Base-by-base conservation (phyloP, 148 eudicot genomes). In the Vaccinium vitisidaea region DNA sequence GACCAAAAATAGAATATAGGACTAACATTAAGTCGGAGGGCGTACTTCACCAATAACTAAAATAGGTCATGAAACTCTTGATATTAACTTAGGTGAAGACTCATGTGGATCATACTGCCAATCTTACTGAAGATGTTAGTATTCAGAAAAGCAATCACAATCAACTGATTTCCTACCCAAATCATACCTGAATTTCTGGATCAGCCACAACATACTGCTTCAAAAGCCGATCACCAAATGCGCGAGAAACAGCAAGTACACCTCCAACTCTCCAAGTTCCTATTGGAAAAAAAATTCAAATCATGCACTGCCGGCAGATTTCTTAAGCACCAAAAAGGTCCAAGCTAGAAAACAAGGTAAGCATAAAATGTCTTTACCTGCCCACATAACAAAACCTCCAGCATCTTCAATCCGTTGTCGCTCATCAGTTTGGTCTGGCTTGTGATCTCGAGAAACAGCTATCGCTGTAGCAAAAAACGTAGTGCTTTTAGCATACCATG, bases 191-290 rank as follows among this genome's bases (percentile, higher is more conserved):
- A 81, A 96, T 96, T 86, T 94, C 99, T 77, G 99, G 99, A 87
- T 93, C 98, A 85, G 99, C 98, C 79, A 95, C 98, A 83, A 96
- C 98, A 88, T 88, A 96, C 80, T 96, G 99, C 92, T 96, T 96
- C 91, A 96, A 88, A 84, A 92, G 94, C 84, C 93, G 94, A 86
- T 94, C 98, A 84, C 98, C 99, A 91, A 96, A 96, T 59, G 99
- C 99, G 85, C 99, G 99, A 77, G 99, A 96, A 83, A 96, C 99
- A 86, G 99, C 99, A 86, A 96, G 97, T 77, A 96, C 99, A 18
- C 99, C 99, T 86, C 99, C 99, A 87, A 96, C 99, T 89, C 99
- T 93, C 99, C 99, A 96, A 83, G 99, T 96, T 88, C 99, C 99
- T 92, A 79, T 61, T 27, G 8, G 84, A 75, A 63, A 80, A 63